phyloP scores from a whole-genome alignment of 169 alveolate genomes.

The Neospora caninum region DNA sequence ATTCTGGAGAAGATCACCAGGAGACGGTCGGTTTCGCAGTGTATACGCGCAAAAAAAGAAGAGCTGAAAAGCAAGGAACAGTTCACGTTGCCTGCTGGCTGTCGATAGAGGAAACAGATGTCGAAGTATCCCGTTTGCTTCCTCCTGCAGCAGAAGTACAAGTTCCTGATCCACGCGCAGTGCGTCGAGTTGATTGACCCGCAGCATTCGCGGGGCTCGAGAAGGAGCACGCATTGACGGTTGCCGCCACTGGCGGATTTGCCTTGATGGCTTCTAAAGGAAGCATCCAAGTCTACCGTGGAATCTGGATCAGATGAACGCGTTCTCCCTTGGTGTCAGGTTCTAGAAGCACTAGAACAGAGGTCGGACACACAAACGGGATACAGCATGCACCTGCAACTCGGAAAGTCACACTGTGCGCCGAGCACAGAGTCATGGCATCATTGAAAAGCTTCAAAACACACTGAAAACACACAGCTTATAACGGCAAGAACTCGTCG shows the following conservation, averaged over 20 bases:
- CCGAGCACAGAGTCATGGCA: no score
- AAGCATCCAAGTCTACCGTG: background rate
- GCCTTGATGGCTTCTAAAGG: background rate
- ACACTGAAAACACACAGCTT: no score
- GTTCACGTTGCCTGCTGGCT: background rate
- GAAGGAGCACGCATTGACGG: background rate
- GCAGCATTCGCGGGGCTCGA: background rate
- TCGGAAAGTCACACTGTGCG: no score
- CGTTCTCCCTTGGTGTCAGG: no score
- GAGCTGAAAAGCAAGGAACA: conserved; percentile 40
- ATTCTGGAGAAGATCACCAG: conserved; percentile 62
- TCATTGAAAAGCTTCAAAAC: no score
- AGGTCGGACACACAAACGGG: no score
- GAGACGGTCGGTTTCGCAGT: conserved; percentile 40
- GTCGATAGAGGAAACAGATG: conserved; percentile 3
- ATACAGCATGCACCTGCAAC: no score
- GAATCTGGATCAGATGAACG: background rate
- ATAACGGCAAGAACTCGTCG: no score
- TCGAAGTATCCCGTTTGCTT: conserved; percentile 42
- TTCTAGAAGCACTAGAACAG: no score
- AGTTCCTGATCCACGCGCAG: conserved; percentile 52
- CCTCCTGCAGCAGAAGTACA: conserved; percentile 60
- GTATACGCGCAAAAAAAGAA: conserved; percentile 50
- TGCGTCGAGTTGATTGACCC: conserved; percentile 60
- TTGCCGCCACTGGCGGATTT: background rate